These are phyloP conservation scores for Cenchrus americanus DNA, from an alignment of 176 grass and related monocot species.

Conservation along the genomic window DNA sequence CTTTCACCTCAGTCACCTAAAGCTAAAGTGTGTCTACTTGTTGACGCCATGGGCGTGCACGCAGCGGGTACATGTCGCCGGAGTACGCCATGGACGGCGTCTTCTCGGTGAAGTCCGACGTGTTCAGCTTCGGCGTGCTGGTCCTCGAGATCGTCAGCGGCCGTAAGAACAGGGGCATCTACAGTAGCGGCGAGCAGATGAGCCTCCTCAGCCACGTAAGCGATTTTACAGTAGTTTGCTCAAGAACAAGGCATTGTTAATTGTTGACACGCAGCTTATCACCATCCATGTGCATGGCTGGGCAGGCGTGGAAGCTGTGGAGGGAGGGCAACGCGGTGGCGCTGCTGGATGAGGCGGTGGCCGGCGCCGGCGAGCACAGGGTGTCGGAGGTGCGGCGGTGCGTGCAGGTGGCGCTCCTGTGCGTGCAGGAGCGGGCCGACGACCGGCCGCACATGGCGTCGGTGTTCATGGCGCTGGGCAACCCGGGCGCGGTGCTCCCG, in stretches of 20 bases:
- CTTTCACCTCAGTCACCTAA: too few species aligned
- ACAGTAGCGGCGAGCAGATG: constrained; percentile 50
- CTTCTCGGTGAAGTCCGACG: constrained; percentile 69
- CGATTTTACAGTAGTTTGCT: too few species aligned
- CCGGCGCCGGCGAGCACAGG: not conserved
- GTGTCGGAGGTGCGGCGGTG: constrained; percentile 46
- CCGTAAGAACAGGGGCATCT: constrained; percentile 59
- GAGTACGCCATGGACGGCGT: constrained; percentile 77
- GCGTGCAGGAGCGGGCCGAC: constrained; percentile 78
- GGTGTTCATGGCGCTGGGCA: constrained; percentile 62
- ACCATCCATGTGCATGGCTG: constrained; percentile 46
- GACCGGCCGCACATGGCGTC: constrained; percentile 71
- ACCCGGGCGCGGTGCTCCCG: constrained; percentile 46
- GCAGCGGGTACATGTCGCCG: constrained; percentile 69
- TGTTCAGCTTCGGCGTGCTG: constrained; percentile 81
- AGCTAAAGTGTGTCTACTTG: too few species aligned
- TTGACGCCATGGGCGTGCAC: constrained; percentile 50
- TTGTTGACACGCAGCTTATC: too few species aligned
- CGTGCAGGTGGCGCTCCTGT: constrained; percentile 69
- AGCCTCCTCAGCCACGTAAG: constrained; percentile 64
- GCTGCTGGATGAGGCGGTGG: constrained; percentile 62
- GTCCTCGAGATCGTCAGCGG: constrained; percentile 60
- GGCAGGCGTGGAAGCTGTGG: constrained; percentile 82
- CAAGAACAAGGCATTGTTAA: too few species aligned
- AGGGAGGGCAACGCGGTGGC: constrained; percentile 44